These are phyloP conservation scores for Ascochyta koolunga DNA, from an alignment of 2,329 filamentous ascomycete genomes.

Conservation along the genomic window DNA sequence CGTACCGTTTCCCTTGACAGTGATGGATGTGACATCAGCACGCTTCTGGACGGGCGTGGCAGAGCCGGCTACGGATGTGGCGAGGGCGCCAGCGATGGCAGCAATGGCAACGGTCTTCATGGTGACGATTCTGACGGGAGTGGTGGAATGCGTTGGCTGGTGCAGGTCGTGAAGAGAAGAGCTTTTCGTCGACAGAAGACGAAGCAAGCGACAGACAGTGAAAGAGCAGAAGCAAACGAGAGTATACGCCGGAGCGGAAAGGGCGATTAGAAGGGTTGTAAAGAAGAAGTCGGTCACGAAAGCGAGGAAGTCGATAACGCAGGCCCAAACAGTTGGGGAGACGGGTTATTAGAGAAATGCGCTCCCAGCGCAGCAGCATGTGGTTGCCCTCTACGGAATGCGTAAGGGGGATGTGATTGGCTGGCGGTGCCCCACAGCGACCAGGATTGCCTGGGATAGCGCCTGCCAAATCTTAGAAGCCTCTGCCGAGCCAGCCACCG, in stretches of 20 bases:
- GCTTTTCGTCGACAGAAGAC: slow-evolving; percentile 6
- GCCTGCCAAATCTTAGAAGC: slow-evolving; percentile 16
- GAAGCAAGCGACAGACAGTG: slow-evolving; percentile 11
- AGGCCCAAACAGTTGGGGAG: slow-evolving; percentile 13
- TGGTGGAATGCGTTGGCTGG: slow-evolving; percentile 13
- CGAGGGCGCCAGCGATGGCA: slow-evolving; percentile 55
- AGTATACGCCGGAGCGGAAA: slow-evolving; percentile 8
- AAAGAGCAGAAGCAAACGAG: slow-evolving; percentile 15
- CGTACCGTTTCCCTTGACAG: slow-evolving; percentile 67
- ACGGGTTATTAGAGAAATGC: slow-evolving; percentile 13
- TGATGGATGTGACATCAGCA: slow-evolving; percentile 58
- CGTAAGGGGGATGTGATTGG: slow-evolving; percentile 5
- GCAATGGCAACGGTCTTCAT: slow-evolving; percentile 62
- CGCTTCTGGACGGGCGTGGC: slow-evolving; percentile 49
- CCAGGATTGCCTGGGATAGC: slow-evolving; percentile 19
- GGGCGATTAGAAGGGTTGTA: slow-evolving; percentile 10
- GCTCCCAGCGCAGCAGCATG: slow-evolving; percentile 4
- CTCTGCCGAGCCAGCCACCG: slow-evolving; percentile 11
- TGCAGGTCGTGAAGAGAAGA: slow-evolving; percentile 2
- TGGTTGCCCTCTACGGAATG: slow-evolving; percentile 17
- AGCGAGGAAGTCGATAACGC: slow-evolving; percentile 12
- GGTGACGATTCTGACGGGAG: slow-evolving; percentile 18
- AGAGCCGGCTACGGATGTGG: slow-evolving; percentile 54
- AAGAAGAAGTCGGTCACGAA: slow-evolving; percentile 14
- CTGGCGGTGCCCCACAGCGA: slow-evolving; percentile 2